These are phyloP conservation scores for Sordaria brevicollis DNA, from an alignment of 495 filamentous ascomycete species.

Conservation along the genomic window DNA sequence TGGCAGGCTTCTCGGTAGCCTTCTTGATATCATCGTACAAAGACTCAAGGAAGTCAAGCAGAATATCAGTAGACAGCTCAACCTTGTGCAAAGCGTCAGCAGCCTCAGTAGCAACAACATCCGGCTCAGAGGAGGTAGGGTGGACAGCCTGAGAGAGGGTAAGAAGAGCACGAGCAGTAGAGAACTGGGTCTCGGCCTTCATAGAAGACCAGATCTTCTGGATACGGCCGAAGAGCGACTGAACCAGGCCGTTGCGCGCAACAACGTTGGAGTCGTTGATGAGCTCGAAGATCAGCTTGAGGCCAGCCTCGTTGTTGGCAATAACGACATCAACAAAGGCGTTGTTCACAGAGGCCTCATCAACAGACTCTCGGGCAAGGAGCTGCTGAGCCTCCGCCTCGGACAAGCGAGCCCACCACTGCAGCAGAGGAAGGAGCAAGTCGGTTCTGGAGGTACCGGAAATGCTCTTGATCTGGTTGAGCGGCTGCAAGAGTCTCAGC, in stretches of 20 bases:
- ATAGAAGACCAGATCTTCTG: constrained; percentile 60
- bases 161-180: constrained; percentile 48
- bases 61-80: constrained; percentile 56
- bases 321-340: constrained; percentile 51
- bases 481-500: constrained; percentile 52
- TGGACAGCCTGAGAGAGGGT: constrained; percentile 29
- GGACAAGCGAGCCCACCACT: constrained; percentile 48
- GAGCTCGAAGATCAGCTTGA: constrained; percentile 47
- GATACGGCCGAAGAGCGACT: constrained; percentile 53
- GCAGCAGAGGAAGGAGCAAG: constrained; percentile 57
- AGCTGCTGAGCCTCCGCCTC: constrained; percentile 23
- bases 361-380: constrained; percentile 48
- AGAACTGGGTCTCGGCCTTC: constrained; percentile 49
- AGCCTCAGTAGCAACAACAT: constrained; percentile 39
- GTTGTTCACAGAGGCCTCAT: constrained; percentile 45
- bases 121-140: constrained; percentile 10
- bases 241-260: constrained; percentile 41
- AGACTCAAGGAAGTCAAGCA: constrained; percentile 57
- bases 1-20: constrained; percentile 49
- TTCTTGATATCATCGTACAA: constrained; percentile 56
- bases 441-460: constrained; percentile 55
- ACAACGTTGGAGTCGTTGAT: constrained; percentile 35
- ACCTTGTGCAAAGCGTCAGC: constrained; percentile 58
- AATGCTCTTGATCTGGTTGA: constrained; percentile 62
- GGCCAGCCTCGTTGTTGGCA: constrained; percentile 55